These are phyloP conservation scores for Lyophyllum decastes DNA, from an alignment of 768 basidiomycete genomes.

Conservation along the genomic window DNA sequence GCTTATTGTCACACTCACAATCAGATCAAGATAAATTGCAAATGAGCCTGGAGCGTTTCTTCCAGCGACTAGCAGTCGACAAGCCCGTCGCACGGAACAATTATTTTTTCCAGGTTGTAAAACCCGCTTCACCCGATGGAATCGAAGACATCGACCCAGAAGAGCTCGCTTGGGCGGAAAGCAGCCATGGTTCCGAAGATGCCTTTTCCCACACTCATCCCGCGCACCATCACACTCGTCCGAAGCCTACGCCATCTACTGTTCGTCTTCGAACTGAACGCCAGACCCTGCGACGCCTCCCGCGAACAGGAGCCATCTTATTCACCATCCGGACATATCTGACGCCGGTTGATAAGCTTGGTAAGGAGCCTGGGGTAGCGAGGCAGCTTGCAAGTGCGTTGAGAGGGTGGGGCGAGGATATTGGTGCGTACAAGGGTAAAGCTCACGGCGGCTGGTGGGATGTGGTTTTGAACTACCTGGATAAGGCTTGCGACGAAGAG, in stretches of 20 bases:
- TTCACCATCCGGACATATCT: slow-evolving; percentile 74
- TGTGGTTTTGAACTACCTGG: slow-evolving; percentile 38
- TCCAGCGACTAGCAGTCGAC: slow-evolving; percentile 63
- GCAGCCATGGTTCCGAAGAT: slow-evolving; percentile 34
- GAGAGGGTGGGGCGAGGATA: slow-evolving; percentile 65
- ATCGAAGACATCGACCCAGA: slow-evolving; percentile 50
- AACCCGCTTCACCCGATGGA: slow-evolving; percentile 11
- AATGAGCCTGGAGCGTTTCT: slow-evolving; percentile 67
- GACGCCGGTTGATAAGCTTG: slow-evolving; percentile 52
- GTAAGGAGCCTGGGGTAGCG: slow-evolving; percentile 56
- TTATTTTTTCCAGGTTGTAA: slow-evolving; percentile 45
- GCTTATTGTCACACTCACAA: not conserved
- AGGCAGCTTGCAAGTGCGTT: slow-evolving; percentile 65
- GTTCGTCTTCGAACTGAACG: slow-evolving; percentile 64
- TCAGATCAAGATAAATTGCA: slow-evolving; percentile 65
- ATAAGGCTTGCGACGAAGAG: slow-evolving; percentile 24
- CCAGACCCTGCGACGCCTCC: slow-evolving; percentile 67
- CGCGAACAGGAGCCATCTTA: slow-evolving; percentile 60
- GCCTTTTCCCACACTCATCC: slow-evolving; percentile 18
- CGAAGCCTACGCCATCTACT: slow-evolving; percentile 36
- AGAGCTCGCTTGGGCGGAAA: slow-evolving; percentile 59
- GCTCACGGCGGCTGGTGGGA: slow-evolving; percentile 31
- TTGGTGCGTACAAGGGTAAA: slow-evolving; percentile 51
- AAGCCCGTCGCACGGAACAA: slow-evolving; percentile 76
- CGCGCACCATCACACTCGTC: slow-evolving; percentile 13